phyloP scores from a whole-genome alignment of 2,329 filamentous ascomycete species.

The Paramyrothecium sp. region DNA sequence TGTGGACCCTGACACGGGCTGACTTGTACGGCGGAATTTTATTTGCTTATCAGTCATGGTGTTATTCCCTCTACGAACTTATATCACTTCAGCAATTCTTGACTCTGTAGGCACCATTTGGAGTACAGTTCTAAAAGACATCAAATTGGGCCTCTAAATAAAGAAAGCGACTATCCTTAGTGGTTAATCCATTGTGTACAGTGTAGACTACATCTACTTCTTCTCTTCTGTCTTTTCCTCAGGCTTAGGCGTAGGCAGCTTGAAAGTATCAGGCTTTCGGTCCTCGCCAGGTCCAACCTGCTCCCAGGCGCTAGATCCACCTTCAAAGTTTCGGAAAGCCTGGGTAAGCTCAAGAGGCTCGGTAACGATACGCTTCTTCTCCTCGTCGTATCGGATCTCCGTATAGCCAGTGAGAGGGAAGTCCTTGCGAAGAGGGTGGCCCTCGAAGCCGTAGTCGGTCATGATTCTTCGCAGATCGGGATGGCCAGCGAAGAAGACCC shows the following conservation, averaged over 20 bases:
- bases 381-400: slow-evolving; percentile 96
- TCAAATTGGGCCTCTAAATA: slow-evolving; percentile 27
- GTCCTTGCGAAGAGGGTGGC: slow-evolving; percentile 94
- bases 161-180: slow-evolving; percentile 8
- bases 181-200: slow-evolving; percentile 24
- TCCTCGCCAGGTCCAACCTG: slow-evolving; percentile 68
- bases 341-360: slow-evolving; percentile 97
- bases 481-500: slow-evolving; percentile 94
- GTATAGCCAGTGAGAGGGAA: slow-evolving; percentile 98
- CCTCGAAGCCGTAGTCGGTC: slow-evolving; percentile 99
- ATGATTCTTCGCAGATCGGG: slow-evolving; percentile 96
- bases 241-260: slow-evolving; percentile 91
- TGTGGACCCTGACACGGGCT: too few species aligned
- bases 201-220: slow-evolving; percentile 61
- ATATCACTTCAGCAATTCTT: too few species aligned
- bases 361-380: slow-evolving; percentile 99
- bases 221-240: slow-evolving; percentile 92
- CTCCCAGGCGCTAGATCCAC: slow-evolving; percentile 72
- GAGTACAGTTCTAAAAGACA: background rate
- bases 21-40: too few species aligned
- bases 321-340: slow-evolving; percentile 98
- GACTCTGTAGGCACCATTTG: too few species aligned
- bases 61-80: too few species aligned
- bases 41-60: too few species aligned
- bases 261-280: slow-evolving; percentile 83